These are phyloP conservation scores for Pythium plurisporium DNA, from an alignment of 352 stramenopile species.

Conservation along the genomic window DNA sequence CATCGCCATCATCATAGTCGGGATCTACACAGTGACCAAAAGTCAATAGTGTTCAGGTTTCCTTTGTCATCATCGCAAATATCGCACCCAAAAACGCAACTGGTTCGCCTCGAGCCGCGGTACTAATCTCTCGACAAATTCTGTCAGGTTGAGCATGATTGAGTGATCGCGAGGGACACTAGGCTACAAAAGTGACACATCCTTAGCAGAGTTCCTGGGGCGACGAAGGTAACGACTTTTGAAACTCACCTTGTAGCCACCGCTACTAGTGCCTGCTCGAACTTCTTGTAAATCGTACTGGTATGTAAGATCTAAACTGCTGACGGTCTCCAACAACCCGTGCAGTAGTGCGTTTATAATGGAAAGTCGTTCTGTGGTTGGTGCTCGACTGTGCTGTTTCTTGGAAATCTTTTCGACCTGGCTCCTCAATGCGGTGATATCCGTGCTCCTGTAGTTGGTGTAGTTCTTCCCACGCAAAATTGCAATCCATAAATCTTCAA, in stretches of 20 bases:
- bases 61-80: neutral
- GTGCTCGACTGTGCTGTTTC: neutral
- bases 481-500: conserved; percentile 66
- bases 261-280: conserved; percentile 26
- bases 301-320: conserved; percentile 64
- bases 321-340: conserved; percentile 39
- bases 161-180: conserved; percentile 65
- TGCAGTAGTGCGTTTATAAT: conserved; percentile 57
- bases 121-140: conserved; percentile 61
- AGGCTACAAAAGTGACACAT: conserved; percentile 37
- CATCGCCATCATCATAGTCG: conserved; percentile 17
- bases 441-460: conserved; percentile 20
- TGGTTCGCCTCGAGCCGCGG: conserved; percentile 24
- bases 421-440: neutral
- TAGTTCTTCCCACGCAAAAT: conserved; percentile 27
- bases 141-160: conserved; percentile 76
- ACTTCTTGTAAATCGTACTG: conserved; percentile 47
- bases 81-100: conserved; percentile 48
- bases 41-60: neutral
- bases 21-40: conserved; percentile 3
- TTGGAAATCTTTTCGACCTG: neutral
- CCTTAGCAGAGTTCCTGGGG: no score
- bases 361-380: conserved; percentile 21
- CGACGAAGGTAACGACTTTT: no score
- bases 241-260: conserved; percentile 50